Evolutionary conservation across 768 basidiomycete species (phyloP).

Genomic region (Lactarius psammicola): DNA sequence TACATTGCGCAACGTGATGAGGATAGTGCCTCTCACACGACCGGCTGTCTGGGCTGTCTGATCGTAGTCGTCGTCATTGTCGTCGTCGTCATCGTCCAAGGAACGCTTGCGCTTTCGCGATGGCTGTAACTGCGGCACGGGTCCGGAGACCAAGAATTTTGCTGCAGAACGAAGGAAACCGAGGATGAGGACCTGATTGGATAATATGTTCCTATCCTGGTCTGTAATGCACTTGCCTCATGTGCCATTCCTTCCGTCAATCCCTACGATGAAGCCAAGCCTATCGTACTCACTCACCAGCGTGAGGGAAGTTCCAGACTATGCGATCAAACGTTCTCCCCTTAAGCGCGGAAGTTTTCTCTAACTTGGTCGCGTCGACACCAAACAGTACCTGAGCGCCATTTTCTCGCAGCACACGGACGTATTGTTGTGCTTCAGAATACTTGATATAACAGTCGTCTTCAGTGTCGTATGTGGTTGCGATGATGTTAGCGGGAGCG

Average conservation of each 20-base stretch:
- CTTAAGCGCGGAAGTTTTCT: slow-evolving; percentile 55
- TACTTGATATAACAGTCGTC: slow-evolving; percentile 79
- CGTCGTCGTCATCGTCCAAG: slow-evolving; percentile 46
- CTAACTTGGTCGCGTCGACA: slow-evolving; percentile 81
- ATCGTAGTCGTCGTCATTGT: slow-evolving; percentile 38
- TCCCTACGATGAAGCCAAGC: neutral
- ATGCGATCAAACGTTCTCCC: slow-evolving; percentile 71
- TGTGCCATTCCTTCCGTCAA: slow-evolving; percentile 20
- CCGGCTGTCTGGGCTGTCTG: slow-evolving; percentile 31
- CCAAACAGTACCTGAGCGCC: slow-evolving; percentile 76
- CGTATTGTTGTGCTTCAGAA: slow-evolving; percentile 62
- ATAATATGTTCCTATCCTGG: slow-evolving; percentile 88
- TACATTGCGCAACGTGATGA: slow-evolving; percentile 85
- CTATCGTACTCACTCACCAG: slow-evolving; percentile 53
- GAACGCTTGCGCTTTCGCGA: slow-evolving; percentile 45
- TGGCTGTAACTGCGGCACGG: slow-evolving; percentile 44
- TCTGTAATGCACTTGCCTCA: slow-evolving; percentile 87
- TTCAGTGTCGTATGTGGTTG: slow-evolving; percentile 84
- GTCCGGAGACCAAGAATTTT: slow-evolving; percentile 56
- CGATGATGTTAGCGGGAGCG: slow-evolving; percentile 66
- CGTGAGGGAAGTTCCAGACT: slow-evolving; percentile 96
- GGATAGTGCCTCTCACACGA: slow-evolving; percentile 60
- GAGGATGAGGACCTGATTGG: slow-evolving; percentile 82
- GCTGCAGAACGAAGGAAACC: slow-evolving; percentile 77
- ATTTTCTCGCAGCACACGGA: slow-evolving; percentile 49